Percentiles rank a stretch among this genome's conserved stretches.
These are phyloP conservation scores for Neurospora pannonica DNA, from an alignment of 495 filamentous ascomycete species.

Conservation along the genomic window DNA sequence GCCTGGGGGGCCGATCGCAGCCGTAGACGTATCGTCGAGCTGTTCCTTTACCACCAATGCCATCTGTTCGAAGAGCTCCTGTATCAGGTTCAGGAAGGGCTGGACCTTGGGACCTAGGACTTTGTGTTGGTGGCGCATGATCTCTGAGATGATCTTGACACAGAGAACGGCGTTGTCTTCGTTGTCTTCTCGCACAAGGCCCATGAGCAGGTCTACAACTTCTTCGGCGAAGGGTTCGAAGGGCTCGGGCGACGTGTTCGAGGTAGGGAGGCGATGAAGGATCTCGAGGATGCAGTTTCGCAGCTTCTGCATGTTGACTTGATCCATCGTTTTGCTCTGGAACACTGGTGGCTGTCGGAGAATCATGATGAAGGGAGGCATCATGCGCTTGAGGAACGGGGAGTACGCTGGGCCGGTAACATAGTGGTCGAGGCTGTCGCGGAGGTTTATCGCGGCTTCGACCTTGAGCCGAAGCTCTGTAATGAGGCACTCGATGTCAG, in stretches of 20 bases:
- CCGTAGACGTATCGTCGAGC: conserved; percentile 59
- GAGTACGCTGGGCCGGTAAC: conserved; percentile 50
- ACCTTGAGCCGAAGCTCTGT: conserved; percentile 67
- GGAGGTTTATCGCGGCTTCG: conserved; percentile 66
- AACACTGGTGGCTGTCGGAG: conserved; percentile 84
- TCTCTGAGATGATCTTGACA: conserved; percentile 95
- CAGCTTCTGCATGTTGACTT: conserved; percentile 65
- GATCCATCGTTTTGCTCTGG: conserved; percentile 75
- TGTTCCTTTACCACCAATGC: conserved; percentile 89
- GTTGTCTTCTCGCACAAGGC: conserved; percentile 80
- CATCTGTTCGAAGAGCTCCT: conserved; percentile 91
- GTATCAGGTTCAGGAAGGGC: conserved; percentile 80
- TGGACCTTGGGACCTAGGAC: conserved; percentile 72
- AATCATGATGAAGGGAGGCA: conserved; percentile 83
- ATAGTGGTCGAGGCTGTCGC: conserved; percentile 73
- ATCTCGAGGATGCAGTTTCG: conserved; percentile 91
- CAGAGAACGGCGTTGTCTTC: conserved; percentile 97
- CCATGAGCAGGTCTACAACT: conserved; percentile 82
- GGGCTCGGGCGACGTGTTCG: conserved; percentile 55
- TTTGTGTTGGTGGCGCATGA: conserved; percentile 85
- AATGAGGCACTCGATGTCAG: neutral
- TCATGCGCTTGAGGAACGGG: conserved; percentile 70
- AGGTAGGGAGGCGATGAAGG: conserved; percentile 77
- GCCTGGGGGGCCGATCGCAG: conserved; percentile 41
- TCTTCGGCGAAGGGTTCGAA: conserved; percentile 80